Conservation (phyloP, 2,329 filamentous ascomycete genomes). For the Metarhizium rileyi region DNA sequence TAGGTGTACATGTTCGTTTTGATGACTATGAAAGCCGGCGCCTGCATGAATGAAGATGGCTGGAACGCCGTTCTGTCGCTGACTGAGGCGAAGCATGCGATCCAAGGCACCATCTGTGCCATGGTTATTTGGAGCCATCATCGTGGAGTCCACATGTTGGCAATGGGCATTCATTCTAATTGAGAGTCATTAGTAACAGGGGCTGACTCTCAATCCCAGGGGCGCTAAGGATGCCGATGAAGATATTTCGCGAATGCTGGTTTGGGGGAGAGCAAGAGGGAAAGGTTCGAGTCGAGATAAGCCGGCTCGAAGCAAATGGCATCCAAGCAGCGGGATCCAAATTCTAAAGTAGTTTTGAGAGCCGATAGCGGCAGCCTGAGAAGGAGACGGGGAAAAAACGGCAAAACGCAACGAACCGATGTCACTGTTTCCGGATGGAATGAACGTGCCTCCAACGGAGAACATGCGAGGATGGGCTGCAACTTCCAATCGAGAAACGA, state of each 20-base stretch:
- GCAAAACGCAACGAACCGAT: not conserved
- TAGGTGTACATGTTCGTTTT: conserved; percentile 79
- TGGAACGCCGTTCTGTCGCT: conserved; percentile 33
- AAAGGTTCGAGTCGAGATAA: conserved; percentile 1
- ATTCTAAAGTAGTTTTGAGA: not conserved
- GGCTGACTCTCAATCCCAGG: not conserved
- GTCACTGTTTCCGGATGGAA: not conserved
- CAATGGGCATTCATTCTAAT: conserved; percentile 20
- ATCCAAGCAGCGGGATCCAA: not conserved
- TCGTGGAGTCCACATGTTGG: conserved; percentile 21
- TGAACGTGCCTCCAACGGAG: not conserved
- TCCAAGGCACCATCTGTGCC: conserved; percentile 33
- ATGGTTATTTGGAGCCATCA: conserved; percentile 37
- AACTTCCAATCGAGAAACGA: not conserved
- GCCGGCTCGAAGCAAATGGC: conserved; percentile 3
- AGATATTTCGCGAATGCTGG: conserved; percentile 3
- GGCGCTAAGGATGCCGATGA: conserved; percentile 6
- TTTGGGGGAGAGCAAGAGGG: not conserved
- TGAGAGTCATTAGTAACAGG: conserved; percentile 13
- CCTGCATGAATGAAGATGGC: conserved; percentile 95
- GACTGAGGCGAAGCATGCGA: conserved; percentile 25
- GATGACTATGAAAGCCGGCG: conserved; percentile 81
- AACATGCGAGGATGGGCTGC: not conserved
- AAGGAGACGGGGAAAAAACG: not conserved
- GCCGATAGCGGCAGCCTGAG: not conserved